phyloP scores from a whole-genome alignment of 305 asterid genomes.

The Plantago lanceolata region DNA sequence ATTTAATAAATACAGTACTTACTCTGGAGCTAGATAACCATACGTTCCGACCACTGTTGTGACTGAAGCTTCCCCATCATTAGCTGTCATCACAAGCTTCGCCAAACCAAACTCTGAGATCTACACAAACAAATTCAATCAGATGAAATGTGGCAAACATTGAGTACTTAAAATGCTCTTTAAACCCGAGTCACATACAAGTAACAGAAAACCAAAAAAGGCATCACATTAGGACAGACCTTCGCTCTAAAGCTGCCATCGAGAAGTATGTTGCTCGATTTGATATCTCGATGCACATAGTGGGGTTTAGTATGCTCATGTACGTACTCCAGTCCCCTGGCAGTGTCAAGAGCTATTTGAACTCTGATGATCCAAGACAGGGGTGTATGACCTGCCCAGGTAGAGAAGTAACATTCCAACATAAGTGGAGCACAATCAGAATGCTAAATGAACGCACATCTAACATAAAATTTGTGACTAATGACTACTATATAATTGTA shows the following conservation, averaged over 20 bases:
- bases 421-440: background rate
- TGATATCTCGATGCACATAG: constrained; percentile 92
- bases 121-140: constrained; percentile 35
- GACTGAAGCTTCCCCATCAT: constrained; percentile 82
- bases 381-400: constrained; percentile 67
- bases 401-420: constrained; percentile 16
- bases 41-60: constrained; percentile 96
- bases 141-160: constrained; percentile 11
- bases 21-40: constrained; percentile 98
- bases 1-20: constrained; percentile 28
- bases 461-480: too few species aligned
- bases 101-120: constrained; percentile 97
- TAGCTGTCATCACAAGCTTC: constrained; percentile 68
- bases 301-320: constrained; percentile 98
- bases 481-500: background rate
- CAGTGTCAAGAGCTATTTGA: constrained; percentile 97
- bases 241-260: constrained; percentile 86
- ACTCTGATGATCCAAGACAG: constrained; percentile 90
- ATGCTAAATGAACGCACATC: background rate
- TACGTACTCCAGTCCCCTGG: constrained; percentile 89
- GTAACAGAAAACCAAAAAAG: background rate
- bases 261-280: constrained; percentile 88
- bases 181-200: background rate
- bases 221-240: constrained; percentile 35
- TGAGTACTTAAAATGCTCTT: background rate